Evolutionary conservation across 306 rosid species (phyloP).

Genomic region (Pachyrhizus erosus): DNA sequence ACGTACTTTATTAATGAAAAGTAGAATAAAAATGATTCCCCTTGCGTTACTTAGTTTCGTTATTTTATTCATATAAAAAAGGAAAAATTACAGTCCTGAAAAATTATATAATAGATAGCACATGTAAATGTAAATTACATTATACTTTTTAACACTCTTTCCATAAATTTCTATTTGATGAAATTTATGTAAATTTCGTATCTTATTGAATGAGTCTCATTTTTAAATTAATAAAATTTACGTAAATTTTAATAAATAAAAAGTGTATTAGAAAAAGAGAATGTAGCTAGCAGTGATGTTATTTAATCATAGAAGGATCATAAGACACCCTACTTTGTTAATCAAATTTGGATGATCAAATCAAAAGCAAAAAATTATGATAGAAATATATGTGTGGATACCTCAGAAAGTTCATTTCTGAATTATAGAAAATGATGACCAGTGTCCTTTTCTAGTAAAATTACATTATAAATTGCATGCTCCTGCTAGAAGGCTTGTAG

Average conservation of each 20-base stretch:
- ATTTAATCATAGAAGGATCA: not conserved
- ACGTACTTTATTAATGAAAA: conserved; percentile 41
- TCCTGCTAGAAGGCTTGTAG: not conserved
- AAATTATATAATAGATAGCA: not conserved
- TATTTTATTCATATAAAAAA: not conserved
- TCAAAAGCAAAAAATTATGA: not conserved
- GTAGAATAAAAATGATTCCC: conserved; percentile 29
- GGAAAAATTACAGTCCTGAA: not conserved
- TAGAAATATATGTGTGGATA: not conserved
- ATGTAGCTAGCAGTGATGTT: not conserved
- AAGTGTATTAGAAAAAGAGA: not conserved
- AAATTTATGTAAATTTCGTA: no score
- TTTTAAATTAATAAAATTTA: no score
- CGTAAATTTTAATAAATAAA: no score
- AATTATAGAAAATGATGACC: not conserved
- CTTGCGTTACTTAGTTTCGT: not conserved
- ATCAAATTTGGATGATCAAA: not conserved
- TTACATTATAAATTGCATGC: not conserved
- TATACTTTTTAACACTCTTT: not conserved
- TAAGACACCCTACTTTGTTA: not conserved
- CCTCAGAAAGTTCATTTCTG: not conserved
- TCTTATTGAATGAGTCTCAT: no score
- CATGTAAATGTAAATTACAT: not conserved
- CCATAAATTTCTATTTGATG: no score
- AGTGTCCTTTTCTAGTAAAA: not conserved